Evolutionary conservation across 257 asterid species (phyloP).

Genomic region (Galeopsis tetrahit): DNA sequence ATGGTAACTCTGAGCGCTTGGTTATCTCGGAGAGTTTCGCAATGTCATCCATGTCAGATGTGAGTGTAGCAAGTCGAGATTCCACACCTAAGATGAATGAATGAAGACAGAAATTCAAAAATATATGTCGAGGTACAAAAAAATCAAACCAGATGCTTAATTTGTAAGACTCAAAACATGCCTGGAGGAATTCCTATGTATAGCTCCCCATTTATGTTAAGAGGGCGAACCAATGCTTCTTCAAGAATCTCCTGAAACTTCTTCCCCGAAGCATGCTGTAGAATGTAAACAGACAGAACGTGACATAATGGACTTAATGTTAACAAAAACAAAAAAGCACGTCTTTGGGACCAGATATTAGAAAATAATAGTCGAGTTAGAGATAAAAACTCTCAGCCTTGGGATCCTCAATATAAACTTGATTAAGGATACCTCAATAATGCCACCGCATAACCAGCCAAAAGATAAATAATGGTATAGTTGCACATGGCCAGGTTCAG

Average conservation of each 20-base stretch:
- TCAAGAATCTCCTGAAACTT: constrained; percentile 90
- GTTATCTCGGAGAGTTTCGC: constrained; percentile 51
- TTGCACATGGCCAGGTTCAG: constrained; percentile 83
- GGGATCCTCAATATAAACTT: constrained; percentile 24
- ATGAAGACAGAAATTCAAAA: not conserved
- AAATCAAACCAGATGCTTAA: not conserved
- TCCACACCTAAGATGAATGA: constrained; percentile 73
- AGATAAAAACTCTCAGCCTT: not conserved
- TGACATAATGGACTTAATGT: not conserved
- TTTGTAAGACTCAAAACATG: constrained; percentile 37
- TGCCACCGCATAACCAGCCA: constrained; percentile 98
- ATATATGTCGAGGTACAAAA: not conserved
- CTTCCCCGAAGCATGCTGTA: constrained; percentile 83
- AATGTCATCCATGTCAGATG: constrained; percentile 79
- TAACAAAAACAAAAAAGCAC: too few relatives aligned
- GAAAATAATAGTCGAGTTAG: constrained; percentile 4
- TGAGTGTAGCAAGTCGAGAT: constrained; percentile 91
- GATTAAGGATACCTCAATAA: constrained; percentile 75
- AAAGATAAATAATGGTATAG: constrained; percentile 84
- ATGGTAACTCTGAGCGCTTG: constrained; percentile 63
- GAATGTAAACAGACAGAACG: constrained; percentile 25
- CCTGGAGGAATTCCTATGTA: constrained; percentile 99
- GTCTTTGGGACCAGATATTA: not conserved
- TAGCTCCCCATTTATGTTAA: constrained; percentile 80
- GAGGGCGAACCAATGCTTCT: constrained; percentile 80